These are phyloP conservation scores for Rhynchospora tenuis DNA, from an alignment of 176 grass and related monocot species.

Conservation along the genomic window DNA sequence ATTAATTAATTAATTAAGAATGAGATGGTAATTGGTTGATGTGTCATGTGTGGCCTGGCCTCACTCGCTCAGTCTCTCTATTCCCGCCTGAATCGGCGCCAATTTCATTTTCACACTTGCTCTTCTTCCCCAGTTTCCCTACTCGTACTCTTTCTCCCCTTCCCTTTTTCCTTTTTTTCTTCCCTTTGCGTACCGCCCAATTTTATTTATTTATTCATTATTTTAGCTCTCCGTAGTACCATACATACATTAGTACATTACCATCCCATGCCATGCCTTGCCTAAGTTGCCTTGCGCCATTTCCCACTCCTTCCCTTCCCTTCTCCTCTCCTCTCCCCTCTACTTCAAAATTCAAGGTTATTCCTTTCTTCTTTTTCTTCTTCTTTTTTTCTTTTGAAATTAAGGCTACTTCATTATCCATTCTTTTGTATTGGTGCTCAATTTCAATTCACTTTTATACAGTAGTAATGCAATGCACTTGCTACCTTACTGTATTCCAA, in stretches of 20 bases:
- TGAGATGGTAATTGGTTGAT: no score
- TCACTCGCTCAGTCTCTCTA: no score
- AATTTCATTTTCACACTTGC: not conserved
- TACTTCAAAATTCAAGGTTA: not conserved
- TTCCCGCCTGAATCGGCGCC: not conserved
- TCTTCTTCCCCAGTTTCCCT: not conserved
- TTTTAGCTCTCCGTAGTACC: not conserved
- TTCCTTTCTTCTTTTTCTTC: not conserved
- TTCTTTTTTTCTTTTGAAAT: not conserved
- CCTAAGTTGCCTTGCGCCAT: not conserved
- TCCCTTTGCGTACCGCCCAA: constrained; percentile 4
- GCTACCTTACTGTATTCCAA: no score
- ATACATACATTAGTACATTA: no score
- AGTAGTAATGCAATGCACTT: no score
- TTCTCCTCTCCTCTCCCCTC: not conserved
- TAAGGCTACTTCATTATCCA: no score
- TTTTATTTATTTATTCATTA: not conserved
- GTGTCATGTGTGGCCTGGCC: no score
- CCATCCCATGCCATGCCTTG: not conserved
- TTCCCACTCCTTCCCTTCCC: not conserved
- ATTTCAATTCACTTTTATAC: not conserved
- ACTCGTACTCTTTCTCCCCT: not conserved
- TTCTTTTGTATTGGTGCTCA: not conserved
- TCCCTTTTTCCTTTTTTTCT: not conserved
- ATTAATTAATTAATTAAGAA: no score